Evolutionary conservation across 805 yeast species (phyloP).

Genomic region (Helenozyma rhizophorensis): DNA sequence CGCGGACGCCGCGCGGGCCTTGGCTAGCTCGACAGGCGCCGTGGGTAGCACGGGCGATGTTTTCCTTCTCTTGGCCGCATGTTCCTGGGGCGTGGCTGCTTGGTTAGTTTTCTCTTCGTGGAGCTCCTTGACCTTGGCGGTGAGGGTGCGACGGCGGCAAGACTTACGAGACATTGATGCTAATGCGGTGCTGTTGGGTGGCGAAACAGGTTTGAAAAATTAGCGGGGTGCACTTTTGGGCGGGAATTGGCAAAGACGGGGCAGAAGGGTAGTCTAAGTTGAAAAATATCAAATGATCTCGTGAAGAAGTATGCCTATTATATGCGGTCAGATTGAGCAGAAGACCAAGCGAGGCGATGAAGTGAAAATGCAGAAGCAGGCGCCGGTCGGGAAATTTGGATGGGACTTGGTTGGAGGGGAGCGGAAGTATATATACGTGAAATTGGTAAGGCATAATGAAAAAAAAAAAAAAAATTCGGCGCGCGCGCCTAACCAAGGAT

Average conservation of each 20-base stretch:
- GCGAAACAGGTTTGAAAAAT: too few species aligned
- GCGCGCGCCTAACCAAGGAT: too few species aligned
- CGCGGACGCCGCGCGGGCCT: too few species aligned
- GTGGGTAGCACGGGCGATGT: neutral
- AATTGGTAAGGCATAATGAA: slow-evolving; percentile 5
- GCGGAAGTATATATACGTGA: slow-evolving; percentile 3
- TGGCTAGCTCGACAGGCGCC: too few species aligned
- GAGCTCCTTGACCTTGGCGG: slow-evolving; percentile 16
- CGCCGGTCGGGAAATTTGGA: too few species aligned
- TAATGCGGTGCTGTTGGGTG: too few species aligned
- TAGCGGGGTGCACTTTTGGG: too few species aligned
- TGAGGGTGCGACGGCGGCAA: slow-evolving; percentile 22
- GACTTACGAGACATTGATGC: slow-evolving; percentile 39
- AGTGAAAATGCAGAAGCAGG: too few species aligned
- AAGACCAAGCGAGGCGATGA: too few species aligned
- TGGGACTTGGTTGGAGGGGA: slow-evolving; percentile 1
- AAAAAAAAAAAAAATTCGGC: slow-evolving; percentile 1
- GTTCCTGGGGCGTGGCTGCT: slow-evolving; percentile 2
- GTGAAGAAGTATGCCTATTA: too few species aligned
- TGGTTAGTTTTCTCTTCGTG: slow-evolving; percentile 7
- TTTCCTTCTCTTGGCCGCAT: slow-evolving; percentile 4
- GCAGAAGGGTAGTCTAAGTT: slow-evolving; percentile 1
- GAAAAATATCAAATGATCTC: slow-evolving; percentile 7
- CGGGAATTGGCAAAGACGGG: neutral
- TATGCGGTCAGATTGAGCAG: too few species aligned